Percentiles rank a stretch among this genome's conserved stretches.
Evolutionary conservation across 1,284 basidiomycete species (phyloP).

Genomic region (Agroathelia rolfsii): DNA sequence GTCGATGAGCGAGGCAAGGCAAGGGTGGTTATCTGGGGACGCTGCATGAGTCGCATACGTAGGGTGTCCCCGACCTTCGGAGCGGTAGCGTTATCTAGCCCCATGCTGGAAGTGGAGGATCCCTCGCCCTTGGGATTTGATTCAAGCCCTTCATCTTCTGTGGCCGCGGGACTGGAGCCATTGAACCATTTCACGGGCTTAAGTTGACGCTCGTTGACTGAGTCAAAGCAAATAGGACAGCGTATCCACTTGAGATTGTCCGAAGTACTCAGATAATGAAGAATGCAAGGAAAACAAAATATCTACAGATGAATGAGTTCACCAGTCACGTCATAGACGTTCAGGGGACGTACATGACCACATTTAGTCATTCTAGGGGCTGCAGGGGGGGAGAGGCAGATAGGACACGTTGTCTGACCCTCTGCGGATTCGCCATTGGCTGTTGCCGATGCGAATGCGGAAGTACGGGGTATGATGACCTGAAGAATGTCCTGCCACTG

Average conservation of each 20-base stretch:
- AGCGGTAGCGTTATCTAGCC: too few species aligned
- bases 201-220: constrained; percentile 83
- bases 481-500: constrained; percentile 97
- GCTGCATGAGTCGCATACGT: constrained; percentile 84
- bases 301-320: constrained; percentile 36
- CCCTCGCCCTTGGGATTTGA: constrained; percentile 21
- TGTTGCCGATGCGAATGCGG: constrained; percentile 46
- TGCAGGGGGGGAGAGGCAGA: constrained; percentile 86
- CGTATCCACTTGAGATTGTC: constrained; percentile 76
- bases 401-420: constrained; percentile 78
- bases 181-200: constrained; percentile 87
- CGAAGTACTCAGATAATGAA: constrained; percentile 84
- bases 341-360: constrained; percentile 70
- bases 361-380: constrained; percentile 97
- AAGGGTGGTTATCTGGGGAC: constrained; percentile 92
- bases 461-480: constrained; percentile 81
- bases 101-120: constrained; percentile 28
- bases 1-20: constrained; percentile 85
- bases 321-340: constrained; percentile 10
- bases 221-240: constrained; percentile 96
- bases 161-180: constrained; percentile 26
- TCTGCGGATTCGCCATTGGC: constrained; percentile 34
- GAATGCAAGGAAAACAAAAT: constrained; percentile 84
- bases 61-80: constrained; percentile 48
- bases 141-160: constrained; percentile 31